Base-by-base conservation (phyloP, 2,329 filamentous ascomycete species). In the Colletotrichum plurivorum region DNA sequence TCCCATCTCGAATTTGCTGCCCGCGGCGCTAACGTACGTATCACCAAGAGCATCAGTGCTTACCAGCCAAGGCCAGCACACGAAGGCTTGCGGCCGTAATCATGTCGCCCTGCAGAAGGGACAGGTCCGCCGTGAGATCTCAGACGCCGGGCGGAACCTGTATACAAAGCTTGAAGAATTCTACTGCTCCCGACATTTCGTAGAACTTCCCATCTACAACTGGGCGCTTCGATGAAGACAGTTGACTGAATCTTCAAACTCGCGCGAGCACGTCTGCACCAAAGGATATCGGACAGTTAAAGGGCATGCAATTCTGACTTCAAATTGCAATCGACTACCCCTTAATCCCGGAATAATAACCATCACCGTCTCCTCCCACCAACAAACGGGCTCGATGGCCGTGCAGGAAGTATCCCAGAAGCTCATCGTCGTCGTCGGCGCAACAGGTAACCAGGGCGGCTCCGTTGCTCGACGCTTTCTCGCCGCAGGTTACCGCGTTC, bases 371-470 rank as follows among this genome's bases (percentile, higher is more conserved):
- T 54, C n/a, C 3, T 55, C 54, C 41, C 36, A 27, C 45, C 20
- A 22, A 22, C 20, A n/a, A 27, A 57, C 55, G 41, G 22, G n/a
- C 16, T 22, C 45, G 13, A 27, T 13, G 10, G 20, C 27, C 20
- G n/a, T 12, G 15, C 45, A 45, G 22, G 41, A 25, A 4, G 73
- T 71, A 72, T 16, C 62, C 22, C 56, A 84, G 64, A 72, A 61
- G 43, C 31, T 85, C 58, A 74, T 85, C 48, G 80, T 80, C 22
- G 81, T 87, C 5, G 77, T 86, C 55, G 84, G 84, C 15, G 84
- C 82, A 25, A 87, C 84, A 9, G 85, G 83, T 46, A 83, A 82
- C 66, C 85, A 88, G 69, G 86, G 85, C 66, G 84, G 85, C n/a
- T 84, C 84, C 4, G 85, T 88, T n/a, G 83, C 82, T 43, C 83